Conservation (phyloP, 108 stramenopile species). For the Tribonema minus region DNA sequence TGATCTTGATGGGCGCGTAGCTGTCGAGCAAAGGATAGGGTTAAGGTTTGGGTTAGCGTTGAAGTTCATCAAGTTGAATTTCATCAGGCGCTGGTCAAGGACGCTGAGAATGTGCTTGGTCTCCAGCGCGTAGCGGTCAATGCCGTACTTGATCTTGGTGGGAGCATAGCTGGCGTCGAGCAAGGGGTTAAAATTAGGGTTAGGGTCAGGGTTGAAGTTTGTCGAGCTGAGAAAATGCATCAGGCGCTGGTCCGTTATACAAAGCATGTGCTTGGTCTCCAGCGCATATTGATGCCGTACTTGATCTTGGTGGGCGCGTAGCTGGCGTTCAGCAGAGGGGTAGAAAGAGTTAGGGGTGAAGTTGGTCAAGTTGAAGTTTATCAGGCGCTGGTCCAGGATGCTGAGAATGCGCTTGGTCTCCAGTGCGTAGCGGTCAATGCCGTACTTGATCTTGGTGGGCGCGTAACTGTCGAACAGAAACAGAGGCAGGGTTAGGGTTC, state of each 20-base stretch:
- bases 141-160: constrained; percentile 68
- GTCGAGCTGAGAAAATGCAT: no score
- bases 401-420: constrained; percentile 73
- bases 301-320: constrained; percentile 68
- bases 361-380: no score
- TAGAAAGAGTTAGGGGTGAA: no score
- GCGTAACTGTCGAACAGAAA: constrained; percentile 68
- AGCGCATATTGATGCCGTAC: constrained; percentile 76
- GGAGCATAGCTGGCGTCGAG: constrained; percentile 64
- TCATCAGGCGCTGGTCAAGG: constrained; percentile 66
- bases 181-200: no score
- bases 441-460: constrained; percentile 66
- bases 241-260: constrained; percentile 69
- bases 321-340: no score
- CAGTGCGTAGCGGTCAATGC: constrained; percentile 72
- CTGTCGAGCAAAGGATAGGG: no score
- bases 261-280: constrained; percentile 72
- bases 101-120: constrained; percentile 72
- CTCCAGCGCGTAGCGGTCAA: constrained; percentile 75
- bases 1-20: constrained; percentile 66
- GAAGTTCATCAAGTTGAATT: no score
- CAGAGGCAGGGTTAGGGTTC: no score
- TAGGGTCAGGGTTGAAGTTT: no score
- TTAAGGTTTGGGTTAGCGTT: no score
- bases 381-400: constrained; percentile 68